A percentile compares a stretch with the other conserved stretches of the same genome.
Conservation (phyloP, 2,329 filamentous ascomycete genomes). For the Fusarium sp. region DNA sequence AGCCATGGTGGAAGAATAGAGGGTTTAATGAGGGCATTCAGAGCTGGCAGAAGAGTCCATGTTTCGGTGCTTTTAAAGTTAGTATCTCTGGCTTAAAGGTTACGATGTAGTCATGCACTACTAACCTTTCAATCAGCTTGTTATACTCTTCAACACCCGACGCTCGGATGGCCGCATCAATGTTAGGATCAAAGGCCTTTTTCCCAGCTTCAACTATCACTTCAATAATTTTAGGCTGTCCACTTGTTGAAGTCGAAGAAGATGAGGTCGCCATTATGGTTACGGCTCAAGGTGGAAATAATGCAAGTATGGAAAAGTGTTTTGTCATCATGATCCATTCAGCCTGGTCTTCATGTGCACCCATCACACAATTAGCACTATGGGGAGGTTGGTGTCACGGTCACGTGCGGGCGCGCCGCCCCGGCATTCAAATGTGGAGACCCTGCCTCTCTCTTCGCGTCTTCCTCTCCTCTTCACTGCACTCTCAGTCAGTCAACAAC, state of each 20-base stretch:
- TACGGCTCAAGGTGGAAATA: slow-evolving; percentile 7
- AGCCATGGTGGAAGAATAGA: slow-evolving; percentile 70
- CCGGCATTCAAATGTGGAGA: slow-evolving; percentile 15
- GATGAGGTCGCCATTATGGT: slow-evolving; percentile 46
- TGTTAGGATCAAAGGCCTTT: slow-evolving; percentile 62
- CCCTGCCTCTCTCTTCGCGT: slow-evolving; percentile 18
- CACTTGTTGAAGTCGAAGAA: slow-evolving; percentile 16
- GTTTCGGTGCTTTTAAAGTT: slow-evolving; percentile 50
- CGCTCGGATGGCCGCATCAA: slow-evolving; percentile 49
- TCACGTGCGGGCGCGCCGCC: slow-evolving; percentile 47
- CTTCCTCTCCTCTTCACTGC: slow-evolving; percentile 3
- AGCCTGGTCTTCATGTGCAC: slow-evolving; percentile 41
- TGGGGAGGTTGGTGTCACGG: background rate
- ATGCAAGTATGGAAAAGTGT: slow-evolving; percentile 32
- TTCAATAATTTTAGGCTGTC: slow-evolving; percentile 50
- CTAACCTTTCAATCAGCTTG: slow-evolving; percentile 63
- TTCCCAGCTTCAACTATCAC: slow-evolving; percentile 56
- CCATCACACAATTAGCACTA: slow-evolving; percentile 33
- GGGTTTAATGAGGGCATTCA: slow-evolving; percentile 75
- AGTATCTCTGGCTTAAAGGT: background rate
- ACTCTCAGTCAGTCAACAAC: slow-evolving; percentile 31
- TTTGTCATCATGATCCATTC: slow-evolving; percentile 33
- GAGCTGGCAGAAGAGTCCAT: slow-evolving; percentile 68
- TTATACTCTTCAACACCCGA: slow-evolving; percentile 56
- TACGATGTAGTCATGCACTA: background rate